These are phyloP conservation scores for Mrakia blollopis DNA, from an alignment of 768 basidiomycete genomes.

Conservation along the genomic window DNA sequence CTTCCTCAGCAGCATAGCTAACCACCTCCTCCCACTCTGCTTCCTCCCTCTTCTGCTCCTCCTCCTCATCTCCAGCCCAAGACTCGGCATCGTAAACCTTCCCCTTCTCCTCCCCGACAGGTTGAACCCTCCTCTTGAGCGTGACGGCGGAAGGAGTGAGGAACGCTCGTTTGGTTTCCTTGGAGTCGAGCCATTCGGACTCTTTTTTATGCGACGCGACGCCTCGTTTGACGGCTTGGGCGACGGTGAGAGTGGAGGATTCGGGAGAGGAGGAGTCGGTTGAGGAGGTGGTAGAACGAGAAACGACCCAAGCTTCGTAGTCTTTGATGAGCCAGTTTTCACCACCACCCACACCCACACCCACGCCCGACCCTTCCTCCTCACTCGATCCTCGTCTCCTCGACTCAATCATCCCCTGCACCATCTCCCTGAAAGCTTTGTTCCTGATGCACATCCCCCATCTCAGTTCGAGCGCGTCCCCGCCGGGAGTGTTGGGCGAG, in stretches of 20 bases:
- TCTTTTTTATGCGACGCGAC: not conserved
- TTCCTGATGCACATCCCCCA: slow-evolving; percentile 19
- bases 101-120: not conserved
- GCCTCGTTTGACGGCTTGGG: not conserved
- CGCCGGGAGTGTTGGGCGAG: not conserved
- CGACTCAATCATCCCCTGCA: not conserved
- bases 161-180: not conserved
- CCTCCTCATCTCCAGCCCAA: not conserved
- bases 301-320: slow-evolving; percentile 6
- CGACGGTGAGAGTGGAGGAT: not conserved
- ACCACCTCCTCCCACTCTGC: slow-evolving; percentile 13
- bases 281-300: no score
- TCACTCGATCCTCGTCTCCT: not conserved
- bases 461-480: slow-evolving; percentile 6
- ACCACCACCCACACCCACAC: not conserved
- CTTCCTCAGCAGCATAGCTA: not conserved
- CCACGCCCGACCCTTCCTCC: not conserved
- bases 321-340: not conserved
- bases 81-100: not conserved
- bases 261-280: no score
- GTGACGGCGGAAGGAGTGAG: not conserved
- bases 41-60: not conserved
- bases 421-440: not conserved
- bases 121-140: not conserved
- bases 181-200: not conserved